A percentile compares a stretch with the other conserved stretches of the same genome.
Evolutionary conservation across 1,284 basidiomycete genomes (phyloP).

Genomic region (Schizophyllum commune): DNA sequence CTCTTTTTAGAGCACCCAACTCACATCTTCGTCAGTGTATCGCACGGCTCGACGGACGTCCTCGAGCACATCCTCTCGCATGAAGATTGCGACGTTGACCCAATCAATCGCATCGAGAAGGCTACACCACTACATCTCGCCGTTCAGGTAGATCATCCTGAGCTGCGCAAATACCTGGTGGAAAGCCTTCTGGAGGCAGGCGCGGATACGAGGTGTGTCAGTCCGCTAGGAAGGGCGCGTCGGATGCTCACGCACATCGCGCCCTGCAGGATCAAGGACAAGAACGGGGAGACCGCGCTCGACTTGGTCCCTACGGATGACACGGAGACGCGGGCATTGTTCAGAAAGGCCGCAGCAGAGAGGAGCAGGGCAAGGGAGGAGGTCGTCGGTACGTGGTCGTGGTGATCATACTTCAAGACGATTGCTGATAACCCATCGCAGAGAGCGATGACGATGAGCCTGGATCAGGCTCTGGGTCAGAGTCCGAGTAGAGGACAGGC

Average conservation of each 20-base stretch:
- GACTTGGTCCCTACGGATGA: conserved; percentile 53
- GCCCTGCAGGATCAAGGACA: conserved; percentile 59
- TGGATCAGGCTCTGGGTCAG: conserved; percentile 31
- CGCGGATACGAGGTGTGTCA: conserved; percentile 57
- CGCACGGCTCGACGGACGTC: conserved; percentile 53
- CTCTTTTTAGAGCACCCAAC: neutral
- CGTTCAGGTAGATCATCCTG: conserved; percentile 52
- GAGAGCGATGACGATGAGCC: conserved; percentile 28
- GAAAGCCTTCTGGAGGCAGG: conserved; percentile 71
- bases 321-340: conserved; percentile 32
- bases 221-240: neutral
- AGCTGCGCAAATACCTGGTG: conserved; percentile 47
- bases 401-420: neutral
- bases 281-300: conserved; percentile 50
- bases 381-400: conserved; percentile 32
- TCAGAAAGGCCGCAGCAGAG: conserved; percentile 45
- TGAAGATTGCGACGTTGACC: conserved; percentile 81
- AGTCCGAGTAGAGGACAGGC: conserved; percentile 18
- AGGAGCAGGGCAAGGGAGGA: conserved; percentile 32
- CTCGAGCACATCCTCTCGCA: conserved; percentile 69
- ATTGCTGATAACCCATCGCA: conserved; percentile 3
- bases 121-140: conserved; percentile 85
- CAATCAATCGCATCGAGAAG: conserved; percentile 64
- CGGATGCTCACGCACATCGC: neutral
- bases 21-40: conserved; percentile 27